Percentiles rank a stretch among this genome's conserved stretches.
phyloP scores from a whole-genome alignment of 148 eudicot genomes.

The Chenopodium berlandieri region DNA sequence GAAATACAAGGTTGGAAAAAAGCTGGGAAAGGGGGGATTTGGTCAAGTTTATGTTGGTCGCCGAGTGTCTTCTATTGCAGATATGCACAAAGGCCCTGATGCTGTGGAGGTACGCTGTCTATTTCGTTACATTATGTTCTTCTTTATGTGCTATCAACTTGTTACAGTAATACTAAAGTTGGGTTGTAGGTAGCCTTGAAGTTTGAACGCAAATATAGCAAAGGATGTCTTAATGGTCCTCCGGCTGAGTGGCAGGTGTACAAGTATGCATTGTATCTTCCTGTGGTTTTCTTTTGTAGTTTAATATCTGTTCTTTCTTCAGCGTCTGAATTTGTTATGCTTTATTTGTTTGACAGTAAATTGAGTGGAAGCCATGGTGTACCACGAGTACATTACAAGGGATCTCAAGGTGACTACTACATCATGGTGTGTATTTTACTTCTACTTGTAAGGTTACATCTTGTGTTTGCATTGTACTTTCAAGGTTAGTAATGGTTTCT shows the following conservation, averaged over 20 bases:
- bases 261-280: conserved; percentile 33
- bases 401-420: conserved; percentile 71
- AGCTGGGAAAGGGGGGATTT: conserved; percentile 89
- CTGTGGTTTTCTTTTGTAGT: background rate
- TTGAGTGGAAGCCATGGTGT: conserved; percentile 94
- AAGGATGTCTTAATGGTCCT: conserved; percentile 89
- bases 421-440: conserved; percentile 53
- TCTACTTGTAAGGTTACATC: background rate
- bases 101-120: conserved; percentile 67
- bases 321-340: background rate
- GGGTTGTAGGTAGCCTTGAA: conserved; percentile 67
- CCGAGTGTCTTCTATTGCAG: conserved; percentile 41
- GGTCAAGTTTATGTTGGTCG: conserved; percentile 95
- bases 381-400: conserved; percentile 81
- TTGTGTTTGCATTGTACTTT: background rate
- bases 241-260: conserved; percentile 97
- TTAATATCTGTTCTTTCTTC: background rate
- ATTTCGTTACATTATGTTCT: background rate
- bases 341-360: conserved; percentile 36
- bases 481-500: background rate
- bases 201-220: conserved; percentile 78
- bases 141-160: background rate
- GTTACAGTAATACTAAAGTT: background rate
- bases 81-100: conserved; percentile 52
- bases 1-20: conserved; percentile 52